Conservation (phyloP, 345 rosid genomes). For the Eucalyptus brandiana region DNA sequence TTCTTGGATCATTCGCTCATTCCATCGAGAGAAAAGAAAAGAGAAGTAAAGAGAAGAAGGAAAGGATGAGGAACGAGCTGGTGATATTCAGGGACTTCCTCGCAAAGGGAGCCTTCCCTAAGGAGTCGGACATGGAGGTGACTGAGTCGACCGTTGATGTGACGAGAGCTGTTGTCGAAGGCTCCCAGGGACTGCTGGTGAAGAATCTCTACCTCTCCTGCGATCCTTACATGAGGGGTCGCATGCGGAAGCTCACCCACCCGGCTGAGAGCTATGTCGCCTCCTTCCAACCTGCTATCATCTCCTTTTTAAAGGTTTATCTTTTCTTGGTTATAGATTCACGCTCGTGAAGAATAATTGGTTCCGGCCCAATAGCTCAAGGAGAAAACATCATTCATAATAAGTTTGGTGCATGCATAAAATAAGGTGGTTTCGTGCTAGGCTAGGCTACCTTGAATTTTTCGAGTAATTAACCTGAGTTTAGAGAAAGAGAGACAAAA, state of each 20-base stretch:
- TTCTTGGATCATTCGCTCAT: neutral
- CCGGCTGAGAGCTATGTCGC: neutral
- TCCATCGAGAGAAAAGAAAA: neutral
- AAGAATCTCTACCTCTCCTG: neutral
- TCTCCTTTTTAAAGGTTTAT: too few species aligned
- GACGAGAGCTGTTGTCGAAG: neutral
- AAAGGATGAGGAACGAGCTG: neutral
- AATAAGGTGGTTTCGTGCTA: too few species aligned
- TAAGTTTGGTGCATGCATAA: too few species aligned
- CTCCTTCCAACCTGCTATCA: neutral
- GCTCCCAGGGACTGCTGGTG: neutral
- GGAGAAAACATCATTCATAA: too few species aligned
- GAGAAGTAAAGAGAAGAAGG: neutral
- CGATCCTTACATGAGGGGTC: neutral
- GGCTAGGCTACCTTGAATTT: too few species aligned
- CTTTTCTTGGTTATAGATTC: too few species aligned
- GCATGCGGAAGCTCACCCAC: neutral
- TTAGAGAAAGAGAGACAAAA: too few species aligned
- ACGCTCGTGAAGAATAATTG: too few species aligned
- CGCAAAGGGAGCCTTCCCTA: neutral
- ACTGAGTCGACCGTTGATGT: neutral
- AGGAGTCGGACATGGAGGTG: neutral
- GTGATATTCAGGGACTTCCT: neutral
- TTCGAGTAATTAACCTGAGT: too few species aligned
- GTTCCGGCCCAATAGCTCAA: too few species aligned